These are phyloP conservation scores for Dipodascopsis tothii DNA, from an alignment of 805 yeast species.

Conservation along the genomic window DNA sequence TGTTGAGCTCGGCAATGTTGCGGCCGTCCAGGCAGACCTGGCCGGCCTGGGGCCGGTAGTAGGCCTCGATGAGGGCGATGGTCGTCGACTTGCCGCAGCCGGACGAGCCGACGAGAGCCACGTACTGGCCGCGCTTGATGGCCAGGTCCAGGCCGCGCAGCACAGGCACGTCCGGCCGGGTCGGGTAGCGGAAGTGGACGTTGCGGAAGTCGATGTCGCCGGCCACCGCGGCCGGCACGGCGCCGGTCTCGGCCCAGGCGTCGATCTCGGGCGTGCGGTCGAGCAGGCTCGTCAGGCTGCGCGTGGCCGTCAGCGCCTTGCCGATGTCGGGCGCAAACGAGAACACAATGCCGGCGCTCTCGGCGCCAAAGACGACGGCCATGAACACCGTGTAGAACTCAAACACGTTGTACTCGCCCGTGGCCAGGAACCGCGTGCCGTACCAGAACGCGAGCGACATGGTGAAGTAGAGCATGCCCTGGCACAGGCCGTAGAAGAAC, in stretches of 20 bases:
- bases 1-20: slow-evolving; percentile 43
- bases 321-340: slow-evolving; percentile 41
- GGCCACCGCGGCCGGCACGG: slow-evolving; percentile 24
- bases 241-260: slow-evolving; percentile 29
- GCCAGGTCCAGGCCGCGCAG: slow-evolving; percentile 45
- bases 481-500: slow-evolving; percentile 34
- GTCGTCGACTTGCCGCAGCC: slow-evolving; percentile 61
- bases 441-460: slow-evolving; percentile 40
- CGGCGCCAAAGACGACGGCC: slow-evolving; percentile 38
- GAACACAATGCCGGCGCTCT: slow-evolving; percentile 38
- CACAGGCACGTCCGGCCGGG: slow-evolving; percentile 33
- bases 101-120: slow-evolving; percentile 63
- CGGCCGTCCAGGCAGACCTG: slow-evolving; percentile 45
- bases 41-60: slow-evolving; percentile 46
- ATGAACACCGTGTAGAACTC: slow-evolving; percentile 37
- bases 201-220: slow-evolving; percentile 50
- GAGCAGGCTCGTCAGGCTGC: slow-evolving; percentile 31
- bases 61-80: slow-evolving; percentile 46
- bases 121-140: slow-evolving; percentile 44
- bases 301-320: slow-evolving; percentile 36
- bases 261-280: slow-evolving; percentile 34
- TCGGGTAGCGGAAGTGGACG: slow-evolving; percentile 30
- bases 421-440: slow-evolving; percentile 34
- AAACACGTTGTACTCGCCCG: slow-evolving; percentile 30
- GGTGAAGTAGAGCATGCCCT: slow-evolving; percentile 37